phyloP scores from a whole-genome alignment of 148 eudicot species.

The Pouteria glomerata region DNA sequence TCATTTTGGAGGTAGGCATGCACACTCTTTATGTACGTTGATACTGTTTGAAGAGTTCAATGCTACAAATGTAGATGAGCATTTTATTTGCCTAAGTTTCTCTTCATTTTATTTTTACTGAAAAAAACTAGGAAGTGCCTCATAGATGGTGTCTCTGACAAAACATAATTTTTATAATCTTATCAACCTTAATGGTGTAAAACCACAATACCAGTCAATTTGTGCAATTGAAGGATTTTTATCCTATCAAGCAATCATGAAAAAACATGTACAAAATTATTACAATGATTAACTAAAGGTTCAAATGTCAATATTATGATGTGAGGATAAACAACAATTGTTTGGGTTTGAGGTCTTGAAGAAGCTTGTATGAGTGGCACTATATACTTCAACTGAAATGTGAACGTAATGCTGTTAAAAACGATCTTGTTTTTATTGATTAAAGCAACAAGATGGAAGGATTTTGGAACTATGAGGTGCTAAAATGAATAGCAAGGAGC shows the following conservation, averaged over 20 bases:
- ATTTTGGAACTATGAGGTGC: background rate
- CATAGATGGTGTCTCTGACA: background rate
- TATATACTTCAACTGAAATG: background rate
- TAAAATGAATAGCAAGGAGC: background rate
- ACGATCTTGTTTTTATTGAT: background rate
- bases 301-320: background rate
- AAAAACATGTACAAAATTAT: background rate
- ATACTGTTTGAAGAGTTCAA: background rate
- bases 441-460: background rate
- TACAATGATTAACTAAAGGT: background rate
- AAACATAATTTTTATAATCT: background rate
- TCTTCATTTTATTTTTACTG: background rate
- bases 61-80: background rate
- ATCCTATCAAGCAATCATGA: background rate
- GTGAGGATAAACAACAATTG: background rate
- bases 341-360: background rate
- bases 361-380: background rate
- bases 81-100: background rate
- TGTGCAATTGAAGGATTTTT: background rate
- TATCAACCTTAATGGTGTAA: background rate
- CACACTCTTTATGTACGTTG: background rate
- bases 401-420: background rate
- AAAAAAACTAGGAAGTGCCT: background rate
- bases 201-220: background rate
- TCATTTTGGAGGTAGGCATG: conserved; percentile 67